Base-by-base conservation (phyloP, 2,329 filamentous ascomycete species). In the Cladosporium phlei region DNA sequence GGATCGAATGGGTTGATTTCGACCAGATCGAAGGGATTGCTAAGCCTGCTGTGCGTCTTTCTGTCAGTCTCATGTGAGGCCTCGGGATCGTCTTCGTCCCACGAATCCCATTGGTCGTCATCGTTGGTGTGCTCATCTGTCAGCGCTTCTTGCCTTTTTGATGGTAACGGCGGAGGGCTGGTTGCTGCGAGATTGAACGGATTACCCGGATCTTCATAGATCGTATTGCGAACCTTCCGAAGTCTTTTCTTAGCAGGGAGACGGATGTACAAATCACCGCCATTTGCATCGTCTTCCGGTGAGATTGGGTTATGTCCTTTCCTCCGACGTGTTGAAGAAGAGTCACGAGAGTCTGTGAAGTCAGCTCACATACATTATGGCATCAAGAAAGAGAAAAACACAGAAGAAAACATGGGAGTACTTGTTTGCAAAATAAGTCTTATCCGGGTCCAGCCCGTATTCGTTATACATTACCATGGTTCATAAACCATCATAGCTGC, bases 131-230 rank as follows among this genome's bases (percentile, higher is more conserved):
- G 21, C 9, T 25, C 11, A 19, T 6, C 11, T 7, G 10, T 4
- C 3, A 19, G 10, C 27, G 14, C 12, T 10, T 5, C 9, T 11
- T 16, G 12, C 12, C 3, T 27, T 19, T 12, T 22, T 16, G 8
- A 29, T 8, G 32, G 24, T 5, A 35, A 20, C 1, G 12, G 8
- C 4, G 24, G 32, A 10, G n/a, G 9, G 7, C 22, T 24, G 17
- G 12, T 20, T 7, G 14, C 24, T 27, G 24, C 44, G 9, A 20
- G 7, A 8, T 19, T 28, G n/a, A 47, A 47, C 1, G 44, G 44
- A 7, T 47, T 47, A 5, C 44, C 44, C 14, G 44, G 37, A 19
- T 40, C 44, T 19, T 21, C 35, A n/a, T 40, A 47, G 7, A 39
- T 20, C 6, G 44, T 47, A 5, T 39, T 27, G 9, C 35, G 34